phyloP scores from a whole-genome alignment of 352 stramenopile genomes.

The Globisporangium iwayamae region DNA sequence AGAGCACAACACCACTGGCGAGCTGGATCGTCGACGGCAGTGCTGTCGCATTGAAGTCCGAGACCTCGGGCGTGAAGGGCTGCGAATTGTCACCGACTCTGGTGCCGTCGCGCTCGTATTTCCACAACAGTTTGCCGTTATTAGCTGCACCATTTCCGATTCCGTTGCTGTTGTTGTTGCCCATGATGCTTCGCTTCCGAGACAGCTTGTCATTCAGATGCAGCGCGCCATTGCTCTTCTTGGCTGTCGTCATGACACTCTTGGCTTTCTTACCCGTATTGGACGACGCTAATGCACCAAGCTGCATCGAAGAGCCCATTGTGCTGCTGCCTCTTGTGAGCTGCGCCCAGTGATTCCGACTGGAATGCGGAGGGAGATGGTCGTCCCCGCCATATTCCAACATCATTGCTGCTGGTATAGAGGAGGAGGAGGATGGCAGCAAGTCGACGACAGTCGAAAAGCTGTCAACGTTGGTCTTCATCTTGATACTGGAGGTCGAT shows the following conservation, averaged over 20 bases:
- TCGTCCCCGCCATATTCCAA: not conserved
- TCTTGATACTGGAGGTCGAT: conserved; percentile 12
- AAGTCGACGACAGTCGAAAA: conserved; percentile 35
- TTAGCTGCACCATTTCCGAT: not conserved
- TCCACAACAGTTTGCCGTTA: not conserved
- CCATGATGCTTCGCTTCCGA: conserved; percentile 4
- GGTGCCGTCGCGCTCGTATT: conserved; percentile 1
- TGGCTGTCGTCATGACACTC: not conserved
- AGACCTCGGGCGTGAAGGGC: conserved; percentile 20
- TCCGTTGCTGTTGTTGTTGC: conserved; percentile 1
- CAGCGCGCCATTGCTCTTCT: conserved; percentile 9
- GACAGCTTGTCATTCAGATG: conserved; percentile 21
- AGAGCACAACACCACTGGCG: conserved; percentile 35
- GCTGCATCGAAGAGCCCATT: not conserved
- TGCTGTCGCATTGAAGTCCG: conserved; percentile 21
- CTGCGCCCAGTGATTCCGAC: conserved; percentile 9
- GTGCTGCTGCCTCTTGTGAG: not conserved
- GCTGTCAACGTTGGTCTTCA: conserved; percentile 45
- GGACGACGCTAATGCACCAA: not conserved
- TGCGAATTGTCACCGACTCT: not conserved
- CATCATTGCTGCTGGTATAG: not conserved
- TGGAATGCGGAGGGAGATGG: not conserved
- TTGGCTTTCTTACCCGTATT: not conserved
- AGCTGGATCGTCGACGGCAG: conserved; percentile 30
- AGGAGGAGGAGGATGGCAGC: not conserved